These are phyloP conservation scores for Fusarium sp. DNA, from an alignment of 2,329 filamentous ascomycete species.

Conservation along the genomic window DNA sequence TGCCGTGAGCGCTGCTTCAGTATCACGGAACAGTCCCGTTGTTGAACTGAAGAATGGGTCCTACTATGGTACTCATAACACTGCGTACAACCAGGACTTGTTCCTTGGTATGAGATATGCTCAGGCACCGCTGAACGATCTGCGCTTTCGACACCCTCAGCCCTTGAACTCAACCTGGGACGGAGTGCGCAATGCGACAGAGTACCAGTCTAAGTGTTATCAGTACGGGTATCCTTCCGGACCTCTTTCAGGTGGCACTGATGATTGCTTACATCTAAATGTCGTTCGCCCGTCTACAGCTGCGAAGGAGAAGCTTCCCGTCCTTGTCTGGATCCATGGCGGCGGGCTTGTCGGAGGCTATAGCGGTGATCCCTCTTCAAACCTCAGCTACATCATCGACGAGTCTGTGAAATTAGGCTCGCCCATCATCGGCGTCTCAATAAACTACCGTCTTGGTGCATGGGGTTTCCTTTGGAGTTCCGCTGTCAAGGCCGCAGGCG, in stretches of 20 bases:
- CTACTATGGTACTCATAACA: slow-evolving; percentile 23
- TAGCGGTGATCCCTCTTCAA: slow-evolving; percentile 1
- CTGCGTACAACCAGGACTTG: slow-evolving; percentile 19
- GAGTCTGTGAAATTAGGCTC: slow-evolving; percentile 28
- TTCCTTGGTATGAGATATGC: slow-evolving; percentile 33
- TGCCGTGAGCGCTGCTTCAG: neutral
- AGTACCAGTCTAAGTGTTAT: slow-evolving; percentile 24
- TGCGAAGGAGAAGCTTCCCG: slow-evolving; percentile 1
- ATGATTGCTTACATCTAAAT: slow-evolving; percentile 29
- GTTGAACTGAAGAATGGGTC: slow-evolving; percentile 23
- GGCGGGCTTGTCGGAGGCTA: slow-evolving; percentile 24
- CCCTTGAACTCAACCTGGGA: slow-evolving; percentile 23
- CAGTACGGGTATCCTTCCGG: slow-evolving; percentile 23
- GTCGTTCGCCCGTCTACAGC: slow-evolving; percentile 9
- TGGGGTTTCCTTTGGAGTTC: slow-evolving; percentile 27
- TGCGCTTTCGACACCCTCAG: slow-evolving; percentile 27
- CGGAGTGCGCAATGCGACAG: slow-evolving; percentile 21
- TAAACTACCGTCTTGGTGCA: slow-evolving; percentile 35
- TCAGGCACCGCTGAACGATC: slow-evolving; percentile 19
- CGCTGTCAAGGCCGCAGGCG: neutral
- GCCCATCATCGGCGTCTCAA: slow-evolving; percentile 17
- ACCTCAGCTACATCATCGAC: slow-evolving; percentile 17
- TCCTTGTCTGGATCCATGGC: slow-evolving; percentile 31
- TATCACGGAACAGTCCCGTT: neutral
- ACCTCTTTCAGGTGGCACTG: slow-evolving; percentile 12